Conservation (phyloP, 352 stramenopile species). For the Pythium periplocum region DNA sequence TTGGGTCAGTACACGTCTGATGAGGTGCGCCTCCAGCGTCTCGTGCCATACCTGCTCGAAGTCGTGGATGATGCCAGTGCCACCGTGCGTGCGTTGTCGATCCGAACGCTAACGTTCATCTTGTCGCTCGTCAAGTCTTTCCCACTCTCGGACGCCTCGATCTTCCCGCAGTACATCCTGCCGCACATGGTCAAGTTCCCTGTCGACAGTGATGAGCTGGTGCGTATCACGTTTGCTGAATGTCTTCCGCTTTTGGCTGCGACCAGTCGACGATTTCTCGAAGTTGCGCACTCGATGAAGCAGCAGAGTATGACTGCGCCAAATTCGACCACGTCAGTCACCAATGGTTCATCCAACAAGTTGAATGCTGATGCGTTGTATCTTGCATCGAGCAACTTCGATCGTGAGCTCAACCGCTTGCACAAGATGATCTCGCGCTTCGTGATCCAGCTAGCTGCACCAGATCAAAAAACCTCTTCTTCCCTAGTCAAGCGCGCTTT, state of each 20-base stretch:
- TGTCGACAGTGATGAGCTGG: slow-evolving; percentile 77
- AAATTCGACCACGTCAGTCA: slow-evolving; percentile 25
- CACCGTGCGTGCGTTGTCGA: slow-evolving; percentile 85
- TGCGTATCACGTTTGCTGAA: slow-evolving; percentile 94
- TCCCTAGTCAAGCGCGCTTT: slow-evolving; percentile 93
- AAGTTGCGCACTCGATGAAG: slow-evolving; percentile 89
- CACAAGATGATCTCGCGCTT: slow-evolving; percentile 93
- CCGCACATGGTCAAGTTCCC: slow-evolving; percentile 35
- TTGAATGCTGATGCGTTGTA: slow-evolving; percentile 29
- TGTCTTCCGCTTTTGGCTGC: slow-evolving; percentile 91
- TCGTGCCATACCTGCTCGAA: slow-evolving; percentile 92
- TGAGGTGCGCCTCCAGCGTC: slow-evolving; percentile 91
- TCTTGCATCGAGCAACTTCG: slow-evolving; percentile 85
- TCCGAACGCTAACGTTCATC: slow-evolving; percentile 89
- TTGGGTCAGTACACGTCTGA: slow-evolving; percentile 88
- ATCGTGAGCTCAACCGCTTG: slow-evolving; percentile 88
- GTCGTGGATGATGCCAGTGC: slow-evolving; percentile 91
- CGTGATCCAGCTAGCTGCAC: slow-evolving; percentile 91
- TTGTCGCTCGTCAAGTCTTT: slow-evolving; percentile 89
- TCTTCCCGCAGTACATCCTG: slow-evolving; percentile 97
- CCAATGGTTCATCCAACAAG: slow-evolving; percentile 11
- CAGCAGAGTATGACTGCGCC: slow-evolving; percentile 33
- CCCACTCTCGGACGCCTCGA: slow-evolving; percentile 91
- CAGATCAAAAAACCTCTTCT: slow-evolving; percentile 86
- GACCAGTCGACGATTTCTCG: slow-evolving; percentile 91